A percentile compares a stretch with the other conserved stretches of the same genome.
Evolutionary conservation across 192 early-diverging fungal species (phyloP).

Genomic region (Coemansia sp.): DNA sequence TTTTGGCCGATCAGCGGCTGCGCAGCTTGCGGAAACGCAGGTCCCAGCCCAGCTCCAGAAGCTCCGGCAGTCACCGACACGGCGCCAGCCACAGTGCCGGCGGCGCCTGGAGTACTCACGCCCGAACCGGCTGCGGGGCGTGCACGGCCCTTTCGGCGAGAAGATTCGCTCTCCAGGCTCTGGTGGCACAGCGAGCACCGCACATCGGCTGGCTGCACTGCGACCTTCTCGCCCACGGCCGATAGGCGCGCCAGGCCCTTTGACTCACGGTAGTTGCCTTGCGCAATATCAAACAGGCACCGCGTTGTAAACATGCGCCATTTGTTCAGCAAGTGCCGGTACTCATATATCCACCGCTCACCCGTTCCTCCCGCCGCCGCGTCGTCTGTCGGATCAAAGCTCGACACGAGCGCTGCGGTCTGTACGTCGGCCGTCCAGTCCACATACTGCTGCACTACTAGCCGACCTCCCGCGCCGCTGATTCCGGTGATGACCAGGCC

Average conservation of each 20-base stretch:
- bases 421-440: constrained; percentile 88
- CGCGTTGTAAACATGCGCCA: constrained; percentile 84
- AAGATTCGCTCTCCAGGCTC: constrained; percentile 26
- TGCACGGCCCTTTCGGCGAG: constrained; percentile 6
- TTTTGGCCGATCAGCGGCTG: constrained; percentile 17
- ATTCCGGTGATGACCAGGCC: constrained; percentile 84
- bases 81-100: neutral
- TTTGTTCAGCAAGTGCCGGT: constrained; percentile 78
- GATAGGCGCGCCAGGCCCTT: constrained; percentile 50
- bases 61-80: neutral
- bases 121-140: neutral
- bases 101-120: constrained; percentile 1
- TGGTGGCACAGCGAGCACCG: constrained; percentile 85
- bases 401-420: constrained; percentile 68
- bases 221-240: constrained; percentile 47
- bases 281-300: constrained; percentile 85
- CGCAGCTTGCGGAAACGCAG: constrained; percentile 5
- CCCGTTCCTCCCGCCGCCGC: constrained; percentile 14
- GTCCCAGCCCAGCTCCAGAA: constrained; percentile 6
- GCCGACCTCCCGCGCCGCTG: constrained; percentile 55
- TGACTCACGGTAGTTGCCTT: constrained; percentile 51
- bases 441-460: constrained; percentile 72
- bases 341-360: constrained; percentile 55
- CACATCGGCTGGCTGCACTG: constrained; percentile 69
- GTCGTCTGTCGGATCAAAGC: constrained; percentile 41